Evolutionary conservation across 805 yeast species (phyloP), one percentile per base, ranked within the genome.

Genomic region (Hanseniaspora vineae): DNA sequence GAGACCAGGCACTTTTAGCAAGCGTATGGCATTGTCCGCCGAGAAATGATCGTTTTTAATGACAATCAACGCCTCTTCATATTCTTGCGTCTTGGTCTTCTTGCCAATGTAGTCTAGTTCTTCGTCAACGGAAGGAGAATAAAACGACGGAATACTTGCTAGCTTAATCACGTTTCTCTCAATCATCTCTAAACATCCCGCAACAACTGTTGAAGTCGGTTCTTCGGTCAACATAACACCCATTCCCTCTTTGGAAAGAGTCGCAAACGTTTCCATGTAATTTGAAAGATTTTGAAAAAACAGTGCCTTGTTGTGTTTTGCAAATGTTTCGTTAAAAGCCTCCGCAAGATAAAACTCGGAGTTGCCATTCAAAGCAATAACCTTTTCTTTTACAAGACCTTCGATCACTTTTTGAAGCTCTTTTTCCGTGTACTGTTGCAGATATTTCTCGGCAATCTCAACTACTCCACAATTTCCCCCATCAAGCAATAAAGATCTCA

Each of bases 61-160:
- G 76, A 69, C 20, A 79, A 77, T 58, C 77, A 95, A 58, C 79
- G 81, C 56, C 74, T 86, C 44, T 76, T 72, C 59, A 71, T 80
- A 40, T 72, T 62, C 52, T n/a, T 54, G 77, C 52, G 81, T 76
- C 51, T 85, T 94, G 39, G 84, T 74, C 17, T 77, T 68, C 51
- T 96, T 73, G 1, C 96, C 83, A 39, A 81, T 82, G 58, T 88
- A 89, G 12, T 85, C 81, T 35, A 72, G 69, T 46, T 75, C 69
- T n/a, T 72, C 59, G 18, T 62, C 61, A 14, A 66, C 70, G 8
- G 40, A n/a, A 4, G 19, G 40, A n/a, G 40, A n/a, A 17, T 37
- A 37, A 10, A 37, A 17, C n/a, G 40, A 37, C 10, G 40, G 40
- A 10, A 37, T 37, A 4, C 19, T 37, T n/a, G 19, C 19, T 10